Percentiles rank a stretch among this genome's conserved stretches.
These are phyloP conservation scores for Ophiocordyceps robertsii DNA, from an alignment of 2,329 filamentous ascomycete species.

Conservation along the genomic window DNA sequence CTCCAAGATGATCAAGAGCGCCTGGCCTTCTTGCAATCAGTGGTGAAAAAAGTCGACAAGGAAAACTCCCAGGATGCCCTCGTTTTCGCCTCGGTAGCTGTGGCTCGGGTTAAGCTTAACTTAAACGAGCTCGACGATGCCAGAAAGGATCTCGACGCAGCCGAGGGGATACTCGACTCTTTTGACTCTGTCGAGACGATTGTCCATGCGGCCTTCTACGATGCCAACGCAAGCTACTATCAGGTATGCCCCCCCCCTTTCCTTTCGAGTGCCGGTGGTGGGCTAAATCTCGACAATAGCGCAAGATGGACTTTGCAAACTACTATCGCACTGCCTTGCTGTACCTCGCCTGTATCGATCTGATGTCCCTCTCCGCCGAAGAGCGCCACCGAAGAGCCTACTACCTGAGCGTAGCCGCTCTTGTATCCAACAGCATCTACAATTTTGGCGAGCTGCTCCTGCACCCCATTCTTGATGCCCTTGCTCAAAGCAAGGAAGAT, in stretches of 20 bases:
- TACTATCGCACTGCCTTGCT: conserved; percentile 97
- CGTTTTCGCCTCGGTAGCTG: conserved; percentile 84
- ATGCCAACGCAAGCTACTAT: conserved; percentile 89
- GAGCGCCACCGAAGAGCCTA: conserved; percentile 79
- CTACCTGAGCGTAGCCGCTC: conserved; percentile 80
- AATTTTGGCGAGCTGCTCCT: conserved; percentile 98
- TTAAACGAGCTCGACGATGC: conserved; percentile 70
- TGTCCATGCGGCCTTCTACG: conserved; percentile 93
- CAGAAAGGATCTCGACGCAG: conserved; percentile 72
- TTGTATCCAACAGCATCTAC: conserved; percentile 93
- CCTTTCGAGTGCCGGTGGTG: no score
- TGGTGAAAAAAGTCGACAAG: conserved; percentile 81
- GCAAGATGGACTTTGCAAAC: conserved; percentile 82
- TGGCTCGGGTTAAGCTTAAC: conserved; percentile 74
- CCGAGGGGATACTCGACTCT: conserved; percentile 74
- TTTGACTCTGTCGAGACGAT: conserved; percentile 94
- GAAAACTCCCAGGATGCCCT: conserved; percentile 89
- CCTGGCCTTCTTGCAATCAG: conserved; percentile 68
- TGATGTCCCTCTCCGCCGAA: conserved; percentile 55
- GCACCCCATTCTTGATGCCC: conserved; percentile 84
- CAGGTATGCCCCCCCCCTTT: conserved; percentile 34
- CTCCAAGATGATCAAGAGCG: conserved; percentile 72
- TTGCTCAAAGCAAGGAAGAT: conserved; percentile 55
- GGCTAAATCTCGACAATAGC: conserved; percentile 11
- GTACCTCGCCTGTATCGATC: conserved; percentile 90